phyloP scores from a whole-genome alignment of 1,284 basidiomycete genomes.

The Apiotrichum domesticum region DNA sequence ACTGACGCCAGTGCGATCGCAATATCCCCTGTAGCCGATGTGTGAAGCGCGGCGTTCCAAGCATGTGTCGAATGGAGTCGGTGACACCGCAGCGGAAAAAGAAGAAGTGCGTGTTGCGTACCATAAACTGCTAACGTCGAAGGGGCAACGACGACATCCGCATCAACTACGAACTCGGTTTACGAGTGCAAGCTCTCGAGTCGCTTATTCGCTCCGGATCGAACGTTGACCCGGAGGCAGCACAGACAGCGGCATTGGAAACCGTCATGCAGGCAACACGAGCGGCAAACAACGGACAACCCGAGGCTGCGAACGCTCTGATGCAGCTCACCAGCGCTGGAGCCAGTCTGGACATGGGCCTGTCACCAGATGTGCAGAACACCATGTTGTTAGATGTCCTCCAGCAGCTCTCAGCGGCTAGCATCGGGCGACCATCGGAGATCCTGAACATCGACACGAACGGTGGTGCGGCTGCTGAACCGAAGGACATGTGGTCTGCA shows the following conservation, averaged over 20 bases:
- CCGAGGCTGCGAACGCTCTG: slow-evolving; percentile 36
- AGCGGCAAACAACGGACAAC: slow-evolving; percentile 36
- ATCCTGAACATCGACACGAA: neutral
- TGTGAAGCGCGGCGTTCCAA: slow-evolving; percentile 41
- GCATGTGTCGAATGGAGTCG: slow-evolving; percentile 43
- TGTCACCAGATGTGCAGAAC: slow-evolving; percentile 34
- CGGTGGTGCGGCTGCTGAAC: slow-evolving; percentile 10
- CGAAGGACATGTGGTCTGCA: slow-evolving; percentile 33
- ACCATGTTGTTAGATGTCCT: slow-evolving; percentile 41
- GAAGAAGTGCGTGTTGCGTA: slow-evolving; percentile 27
- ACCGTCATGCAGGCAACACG: slow-evolving; percentile 40
- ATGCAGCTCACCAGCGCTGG: slow-evolving; percentile 32
- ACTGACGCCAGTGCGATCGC: slow-evolving; percentile 39
- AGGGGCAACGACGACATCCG: slow-evolving; percentile 23
- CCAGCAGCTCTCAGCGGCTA: slow-evolving; percentile 39
- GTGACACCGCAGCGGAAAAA: slow-evolving; percentile 29
- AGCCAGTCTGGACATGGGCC: slow-evolving; percentile 23
- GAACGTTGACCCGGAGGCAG: slow-evolving; percentile 32
- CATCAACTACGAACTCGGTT: slow-evolving; percentile 37
- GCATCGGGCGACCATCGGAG: slow-evolving; percentile 19
- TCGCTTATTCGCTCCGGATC: slow-evolving; percentile 38
- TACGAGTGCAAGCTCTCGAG: slow-evolving; percentile 41
- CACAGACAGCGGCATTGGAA: slow-evolving; percentile 35
- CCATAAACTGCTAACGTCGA: neutral
- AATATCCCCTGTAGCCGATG: slow-evolving; percentile 46